A percentile compares a stretch with the other conserved stretches of the same genome.
phyloP scores from a whole-genome alignment of 176 grass and related monocot species.

The Carex littledalei region DNA sequence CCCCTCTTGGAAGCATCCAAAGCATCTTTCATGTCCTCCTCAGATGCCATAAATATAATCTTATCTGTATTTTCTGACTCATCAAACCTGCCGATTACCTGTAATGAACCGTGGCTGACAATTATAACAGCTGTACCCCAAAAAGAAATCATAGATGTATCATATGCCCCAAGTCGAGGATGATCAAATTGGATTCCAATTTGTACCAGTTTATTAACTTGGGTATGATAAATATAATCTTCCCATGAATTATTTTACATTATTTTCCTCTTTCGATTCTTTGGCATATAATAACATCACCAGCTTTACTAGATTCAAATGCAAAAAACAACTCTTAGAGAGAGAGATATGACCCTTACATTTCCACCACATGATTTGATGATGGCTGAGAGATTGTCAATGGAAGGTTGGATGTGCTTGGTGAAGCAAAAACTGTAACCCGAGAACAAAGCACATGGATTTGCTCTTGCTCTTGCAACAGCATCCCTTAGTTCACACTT shows the following conservation, averaged over 20 bases:
- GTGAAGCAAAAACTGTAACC: conserved; percentile 64
- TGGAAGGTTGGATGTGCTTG: conserved; percentile 58
- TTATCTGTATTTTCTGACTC: conserved; percentile 36
- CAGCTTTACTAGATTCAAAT: conserved; percentile 5
- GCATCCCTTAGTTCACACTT: conserved; percentile 52
- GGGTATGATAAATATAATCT: neutral
- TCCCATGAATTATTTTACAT: neutral
- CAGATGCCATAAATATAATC: conserved; percentile 66
- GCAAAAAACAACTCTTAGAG: neutral
- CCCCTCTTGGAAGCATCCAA: conserved; percentile 49
- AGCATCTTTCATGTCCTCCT: conserved; percentile 59
- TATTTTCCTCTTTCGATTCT: neutral
- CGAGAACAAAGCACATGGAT: conserved; percentile 48
- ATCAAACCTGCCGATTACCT: conserved; percentile 44
- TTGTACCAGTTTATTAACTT: neutral
- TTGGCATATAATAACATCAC: neutral
- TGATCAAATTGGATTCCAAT: neutral
- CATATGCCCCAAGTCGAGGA: neutral
- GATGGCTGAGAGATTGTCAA: conserved; percentile 42
- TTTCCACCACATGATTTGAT: conserved; percentile 62
- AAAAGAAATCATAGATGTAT: neutral
- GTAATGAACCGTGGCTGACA: neutral
- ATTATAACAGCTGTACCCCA: neutral
- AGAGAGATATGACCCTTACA: conserved; percentile 35
- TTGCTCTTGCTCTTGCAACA: conserved; percentile 58